Evolutionary conservation across 352 stramenopile species (phyloP), one percentile per base, ranked within the genome.

Genomic region (Globisporangium middletonii): DNA sequence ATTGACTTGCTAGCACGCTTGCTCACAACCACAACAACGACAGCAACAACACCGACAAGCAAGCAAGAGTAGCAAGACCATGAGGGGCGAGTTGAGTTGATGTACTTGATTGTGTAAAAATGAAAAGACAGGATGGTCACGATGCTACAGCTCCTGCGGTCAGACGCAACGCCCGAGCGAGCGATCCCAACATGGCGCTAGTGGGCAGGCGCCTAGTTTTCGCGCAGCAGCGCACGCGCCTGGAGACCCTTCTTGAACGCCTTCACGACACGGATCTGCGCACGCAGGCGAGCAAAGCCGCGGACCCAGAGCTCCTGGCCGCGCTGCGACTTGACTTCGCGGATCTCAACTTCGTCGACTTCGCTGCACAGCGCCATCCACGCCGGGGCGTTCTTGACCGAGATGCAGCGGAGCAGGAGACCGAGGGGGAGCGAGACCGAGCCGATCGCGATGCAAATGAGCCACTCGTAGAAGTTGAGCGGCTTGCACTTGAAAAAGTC

Each of bases 211-310:
- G 33, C 33, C 26, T 61, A 64, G 27, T 54, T 45, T 19, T 64
- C 54, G 18, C 51, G 51, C 35, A 69, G 53, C 46, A 69, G 49
- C 16, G 51, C 53, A 11, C 54, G 57, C n/a, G 51, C 48, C 50
- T 84, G 58, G 43, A 87, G 59, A 7, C 65, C 73, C 59, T 81
- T 83, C 65, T 80, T 63, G 63, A 89, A 89, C 4, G 79, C 79
- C 54, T 81, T 82, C 48, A 89, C 57, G 37, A 89, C 79, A 47
- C 79, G 76, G 51, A 85, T 69, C 55, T 89, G 79, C 23, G 79
- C 73, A 8, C 71, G 72, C 50, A 87, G 58, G n/a, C 74, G 74
- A 4, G 68, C 60, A 44, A 89, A 73, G 7, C 72, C 61, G 46
- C 73, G 73, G 28, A 83, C 59, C 73, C 78, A 89, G 0, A 87